Evolutionary conservation across 768 basidiomycete genomes (phyloP).

Genomic region (Termitomyces sp.): DNA sequence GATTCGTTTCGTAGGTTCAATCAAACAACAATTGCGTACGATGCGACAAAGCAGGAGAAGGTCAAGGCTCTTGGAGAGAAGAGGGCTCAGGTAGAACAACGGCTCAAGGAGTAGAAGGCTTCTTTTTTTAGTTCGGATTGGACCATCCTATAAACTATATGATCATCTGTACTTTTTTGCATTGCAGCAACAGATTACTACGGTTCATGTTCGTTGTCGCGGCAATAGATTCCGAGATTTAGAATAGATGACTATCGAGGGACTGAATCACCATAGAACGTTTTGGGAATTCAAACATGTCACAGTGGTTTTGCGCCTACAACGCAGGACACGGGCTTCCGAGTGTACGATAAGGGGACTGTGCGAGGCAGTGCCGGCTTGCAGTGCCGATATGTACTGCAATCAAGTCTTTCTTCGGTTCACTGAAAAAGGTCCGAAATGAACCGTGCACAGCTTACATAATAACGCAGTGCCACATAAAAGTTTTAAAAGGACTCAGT

Average conservation of each 20-base stretch:
- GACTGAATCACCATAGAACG: not conserved
- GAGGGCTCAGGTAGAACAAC: conserved; percentile 58
- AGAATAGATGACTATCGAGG: not conserved
- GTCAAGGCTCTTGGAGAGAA: conserved; percentile 68
- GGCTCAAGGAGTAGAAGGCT: conserved; percentile 42
- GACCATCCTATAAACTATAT: not conserved
- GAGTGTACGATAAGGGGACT: not conserved
- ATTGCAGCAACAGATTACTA: not conserved
- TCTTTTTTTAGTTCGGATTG: not conserved
- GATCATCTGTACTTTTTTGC: not conserved
- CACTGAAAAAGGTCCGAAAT: not conserved
- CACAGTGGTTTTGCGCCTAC: not conserved
- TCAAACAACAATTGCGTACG: conserved; percentile 72
- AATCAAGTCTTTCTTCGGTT: not conserved
- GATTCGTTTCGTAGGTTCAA: conserved; percentile 58
- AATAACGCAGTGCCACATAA: conserved; percentile 7
- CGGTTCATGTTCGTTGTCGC: not conserved
- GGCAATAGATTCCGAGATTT: not conserved
- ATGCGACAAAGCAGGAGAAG: conserved; percentile 85
- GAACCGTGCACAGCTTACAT: conserved; percentile 12
- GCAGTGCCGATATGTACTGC: not conserved
- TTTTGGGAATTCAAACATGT: not conserved
- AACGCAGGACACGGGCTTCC: not conserved
- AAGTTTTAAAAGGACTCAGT: conserved; percentile 5
- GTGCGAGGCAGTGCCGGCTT: not conserved